Evolutionary conservation across 768 basidiomycete genomes (phyloP).

Genomic region (Lenzites betulinus): DNA sequence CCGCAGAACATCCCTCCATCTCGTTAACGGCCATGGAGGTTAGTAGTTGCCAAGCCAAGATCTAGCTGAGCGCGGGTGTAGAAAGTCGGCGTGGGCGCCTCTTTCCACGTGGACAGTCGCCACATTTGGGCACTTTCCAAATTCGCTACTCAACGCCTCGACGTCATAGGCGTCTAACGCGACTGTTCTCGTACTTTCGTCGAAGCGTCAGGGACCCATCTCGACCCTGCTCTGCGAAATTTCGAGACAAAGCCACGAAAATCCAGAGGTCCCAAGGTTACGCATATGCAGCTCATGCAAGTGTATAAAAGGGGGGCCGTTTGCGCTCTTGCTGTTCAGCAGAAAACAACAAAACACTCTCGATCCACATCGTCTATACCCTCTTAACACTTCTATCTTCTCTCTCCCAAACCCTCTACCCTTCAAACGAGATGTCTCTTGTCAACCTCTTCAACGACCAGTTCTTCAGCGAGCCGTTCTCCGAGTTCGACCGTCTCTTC

Average conservation of each 20-base stretch:
- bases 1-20: too few relatives aligned
- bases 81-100: not conserved
- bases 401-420: not conserved
- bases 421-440: slow-evolving; percentile 31
- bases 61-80: too few relatives aligned
- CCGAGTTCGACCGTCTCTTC: slow-evolving; percentile 47
- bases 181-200: slow-evolving; percentile 5
- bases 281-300: not conserved
- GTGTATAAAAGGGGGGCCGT: not conserved
- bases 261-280: too few relatives aligned
- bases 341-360: not conserved
- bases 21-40: too few relatives aligned
- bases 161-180: not conserved
- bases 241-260: not conserved
- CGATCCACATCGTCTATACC: not conserved
- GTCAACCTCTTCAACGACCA: slow-evolving; percentile 45
- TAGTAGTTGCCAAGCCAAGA: too few relatives aligned
- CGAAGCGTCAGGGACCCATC: not conserved
- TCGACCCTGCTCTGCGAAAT: not conserved
- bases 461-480: slow-evolving; percentile 30
- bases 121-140: not conserved
- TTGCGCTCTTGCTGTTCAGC: not conserved
- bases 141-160: not conserved
- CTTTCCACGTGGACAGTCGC: not conserved
- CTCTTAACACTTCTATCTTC: not conserved